Evolutionary conservation across 2,329 filamentous ascomycete genomes (phyloP).

Genomic region (Thermochaetoides dissita): DNA sequence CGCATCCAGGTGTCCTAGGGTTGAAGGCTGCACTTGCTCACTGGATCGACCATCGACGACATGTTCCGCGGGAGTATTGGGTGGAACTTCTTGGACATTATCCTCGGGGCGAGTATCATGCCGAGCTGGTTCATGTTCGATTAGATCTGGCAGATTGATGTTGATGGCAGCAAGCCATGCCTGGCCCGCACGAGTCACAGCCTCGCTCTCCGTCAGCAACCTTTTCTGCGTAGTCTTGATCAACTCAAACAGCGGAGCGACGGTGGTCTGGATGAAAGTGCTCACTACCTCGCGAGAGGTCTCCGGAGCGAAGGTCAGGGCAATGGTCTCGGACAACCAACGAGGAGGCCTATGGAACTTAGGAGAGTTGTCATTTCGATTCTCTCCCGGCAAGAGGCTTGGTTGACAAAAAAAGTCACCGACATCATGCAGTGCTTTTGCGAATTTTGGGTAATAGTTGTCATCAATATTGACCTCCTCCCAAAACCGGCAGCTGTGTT

Average conservation of each 20-base stretch:
- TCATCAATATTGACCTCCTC: constrained; percentile 3
- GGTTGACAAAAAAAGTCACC: constrained; percentile 8
- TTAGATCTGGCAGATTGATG: neutral
- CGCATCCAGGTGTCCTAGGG: no score
- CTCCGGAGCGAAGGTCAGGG: constrained; percentile 4
- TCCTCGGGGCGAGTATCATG: no score
- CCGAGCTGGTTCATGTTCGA: neutral
- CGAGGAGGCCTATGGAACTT: constrained; percentile 11
- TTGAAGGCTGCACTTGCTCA: no score
- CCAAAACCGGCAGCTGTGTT: constrained; percentile 12
- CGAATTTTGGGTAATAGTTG: constrained; percentile 7
- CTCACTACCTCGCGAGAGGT: constrained; percentile 1
- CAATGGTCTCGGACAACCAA: constrained; percentile 12
- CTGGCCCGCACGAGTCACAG: constrained; percentile 1
- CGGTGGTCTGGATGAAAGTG: constrained; percentile 4
- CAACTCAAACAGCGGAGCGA: constrained; percentile 5
- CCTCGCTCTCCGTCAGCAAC: constrained; percentile 6
- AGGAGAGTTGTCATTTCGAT: constrained; percentile 10
- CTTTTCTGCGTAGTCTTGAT: constrained; percentile 6
- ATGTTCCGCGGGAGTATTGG: no score
- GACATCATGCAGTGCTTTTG: constrained; percentile 5
- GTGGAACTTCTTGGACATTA: no score
- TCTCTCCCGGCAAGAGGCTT: constrained; percentile 11
- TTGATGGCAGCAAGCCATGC: constrained; percentile 9
- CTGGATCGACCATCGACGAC: no score